Base-by-base conservation (phyloP, 257 asterid genomes). In the Eustoma russellianum region DNA sequence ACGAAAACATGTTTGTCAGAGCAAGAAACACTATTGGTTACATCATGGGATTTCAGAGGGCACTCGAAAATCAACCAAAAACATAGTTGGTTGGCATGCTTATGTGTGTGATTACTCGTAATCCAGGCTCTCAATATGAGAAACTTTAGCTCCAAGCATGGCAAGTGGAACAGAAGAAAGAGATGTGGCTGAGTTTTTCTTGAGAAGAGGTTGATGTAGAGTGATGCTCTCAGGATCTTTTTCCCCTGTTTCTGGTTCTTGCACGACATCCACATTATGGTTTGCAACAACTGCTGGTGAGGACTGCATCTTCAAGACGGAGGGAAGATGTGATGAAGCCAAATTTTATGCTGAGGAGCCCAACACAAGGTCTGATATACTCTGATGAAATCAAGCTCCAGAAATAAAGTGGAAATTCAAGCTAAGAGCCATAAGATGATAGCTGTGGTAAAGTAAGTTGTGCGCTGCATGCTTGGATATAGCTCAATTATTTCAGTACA, bases 81-180 rank as follows among this genome's bases (percentile, higher is more conserved):
- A n/a, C n/a, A n/a, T n/a, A n/a, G n/a, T n/a, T n/a, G n/a, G n/a
- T n/a, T n/a, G n/a, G n/a, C n/a, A n/a, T n/a, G n/a, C n/a, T n/a
- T n/a, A n/a, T n/a, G 30, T 2, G 30, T 24, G 30, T 41, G 61
- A 90, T 82, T 88, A 85, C 97, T 88, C 97, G n/a, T 85, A 88
- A 33, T 88, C 95, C 74, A 88, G 78, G 83, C 97, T 88, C 76
- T 88, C 97, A 34, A 82, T 77, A 63, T 78, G 79, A 64, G 93
- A 80, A 77, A 80, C 94, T 69, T 85, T 83, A 62, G 87, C 82
- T 63, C 97, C 97, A 52, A 88, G 69, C 59, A 88, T 75, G 67
- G 95, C 97, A 6, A 80, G 64, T 40, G 81, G 80, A 59, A 28
- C 77, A 24, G 82, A 72, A 38, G 93, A 79, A 57, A 82, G 77